Base-by-base conservation (phyloP, 2,329 filamentous ascomycete species). In the Aspergillus ochraceus region DNA sequence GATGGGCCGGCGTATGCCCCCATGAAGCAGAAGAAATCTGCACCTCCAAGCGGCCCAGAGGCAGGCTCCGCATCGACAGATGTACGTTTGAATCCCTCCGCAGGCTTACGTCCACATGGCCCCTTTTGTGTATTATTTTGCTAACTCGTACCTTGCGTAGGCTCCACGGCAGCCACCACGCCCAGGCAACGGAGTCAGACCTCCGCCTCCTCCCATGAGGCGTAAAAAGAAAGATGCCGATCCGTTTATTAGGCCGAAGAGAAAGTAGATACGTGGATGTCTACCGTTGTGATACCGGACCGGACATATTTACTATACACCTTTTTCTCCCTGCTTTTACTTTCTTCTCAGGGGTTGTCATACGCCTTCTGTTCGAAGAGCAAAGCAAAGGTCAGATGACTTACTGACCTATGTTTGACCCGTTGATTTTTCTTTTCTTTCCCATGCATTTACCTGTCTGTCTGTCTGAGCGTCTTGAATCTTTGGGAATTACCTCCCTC, bases 171-270 rank as follows among this genome's bases (percentile, higher is more conserved):
- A 57, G 12, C 60, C 63, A 52, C 67, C 64, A 29, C 62, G 63
- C 58, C 60, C 62, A 47, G 64, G 62, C 12, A 65, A 63, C 54
- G 65, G 66, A 32, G 60, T 58, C 26, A 60, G 68, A 47, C 70
- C 71, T 36, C 75, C 71, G 24, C 69, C 71, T 22, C 69, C 68
- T 20, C 32, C 32, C 32, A 69, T 73, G 55, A 69, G 73, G 55
- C 74, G 76, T 51, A 76, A 71, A 52, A 78, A 75, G 66, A 78
- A 77, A 61, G 70, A 74, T 22, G 69, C 60, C 20, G 76, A 78
- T 57, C 75, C 75, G 3, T 79, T 79, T 60, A 78, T 79, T 60
- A 70, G 76, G 42, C 76, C 76, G 17, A 78, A 76, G 62, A 68
- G 70, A 57, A 71, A 71, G 60, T 71, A 62, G 62, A 64, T 65